Evolutionary conservation across 83 land plant species (phyloP).

Genomic region (Isoetes engelmannii): DNA sequence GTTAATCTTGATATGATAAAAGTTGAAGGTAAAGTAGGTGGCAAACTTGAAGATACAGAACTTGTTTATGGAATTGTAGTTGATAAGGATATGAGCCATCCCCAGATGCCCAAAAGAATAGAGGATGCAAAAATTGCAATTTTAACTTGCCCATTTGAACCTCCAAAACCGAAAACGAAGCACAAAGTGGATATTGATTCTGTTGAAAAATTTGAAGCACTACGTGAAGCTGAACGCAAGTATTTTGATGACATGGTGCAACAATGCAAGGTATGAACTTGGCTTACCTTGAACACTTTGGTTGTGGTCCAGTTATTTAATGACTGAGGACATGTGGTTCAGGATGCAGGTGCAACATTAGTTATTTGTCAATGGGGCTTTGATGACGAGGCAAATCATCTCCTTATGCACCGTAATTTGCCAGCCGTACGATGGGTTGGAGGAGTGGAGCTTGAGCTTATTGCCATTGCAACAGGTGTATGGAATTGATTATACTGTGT

Average conservation of each 20-base stretch:
- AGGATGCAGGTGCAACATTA: slow-evolving; percentile 97
- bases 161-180: slow-evolving; percentile 99
- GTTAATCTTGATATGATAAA: slow-evolving; percentile 89
- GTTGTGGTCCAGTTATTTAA: no score
- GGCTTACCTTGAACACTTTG: background rate
- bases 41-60: slow-evolving; percentile 87
- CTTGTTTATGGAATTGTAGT: slow-evolving; percentile 83
- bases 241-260: slow-evolving; percentile 99
- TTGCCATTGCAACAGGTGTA: slow-evolving; percentile 97
- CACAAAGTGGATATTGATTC: slow-evolving; percentile 98
- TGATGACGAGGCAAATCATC: slow-evolving; percentile 97
- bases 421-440: slow-evolving; percentile 99
- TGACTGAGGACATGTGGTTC: slow-evolving; percentile 2
- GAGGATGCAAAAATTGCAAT: slow-evolving; percentile 94
- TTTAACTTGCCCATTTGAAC: slow-evolving; percentile 99
- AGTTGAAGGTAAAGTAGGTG: slow-evolving; percentile 98
- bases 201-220: slow-evolving; percentile 92
- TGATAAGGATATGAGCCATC: slow-evolving; percentile 99
- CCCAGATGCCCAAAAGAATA: slow-evolving; percentile 95
- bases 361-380: slow-evolving; percentile 99
- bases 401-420: slow-evolving; percentile 83
- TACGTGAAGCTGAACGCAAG: slow-evolving; percentile 79
- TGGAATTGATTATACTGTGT: background rate
- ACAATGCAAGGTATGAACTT: slow-evolving; percentile 69
- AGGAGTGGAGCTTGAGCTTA: slow-evolving; percentile 93